Evolutionary conservation across 805 yeast species (phyloP), one percentile per base, ranked within the genome.

Genomic region (Nakazawaea ishiwadae): DNA sequence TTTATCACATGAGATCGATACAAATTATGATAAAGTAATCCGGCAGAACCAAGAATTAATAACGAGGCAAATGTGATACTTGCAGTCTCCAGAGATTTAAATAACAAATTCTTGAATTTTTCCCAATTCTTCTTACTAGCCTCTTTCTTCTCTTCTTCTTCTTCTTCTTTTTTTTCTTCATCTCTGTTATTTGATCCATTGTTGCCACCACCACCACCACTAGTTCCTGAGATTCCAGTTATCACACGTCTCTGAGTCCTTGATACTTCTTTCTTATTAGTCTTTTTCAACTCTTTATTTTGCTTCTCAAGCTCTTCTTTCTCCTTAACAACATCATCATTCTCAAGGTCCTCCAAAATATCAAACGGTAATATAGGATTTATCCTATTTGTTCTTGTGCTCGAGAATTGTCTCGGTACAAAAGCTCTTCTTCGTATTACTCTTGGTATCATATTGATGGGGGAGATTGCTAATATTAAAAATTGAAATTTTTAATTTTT

Each of bases 61-160:
- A 85, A 59, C 3, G 90, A 80, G 12, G 86, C 77, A 35, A 84
- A 64, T 14, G 90, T 84, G 34, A 85, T 77, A 3, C 85, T 79
- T 0, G 81, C 79, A 0, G 93, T 79, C 54, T 85, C 93, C 4
- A 73, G 46, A 44, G 79, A 70, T 51, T 77, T 80, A 42, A 60
- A 49, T 0, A 55, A 32, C 19, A 68, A 27, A 2, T 21, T 18
- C 7, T 35, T 43, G 6, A 48, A 15, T 19, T 39, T 43, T 3
- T 44, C 40, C 49, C 50, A 52, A 12, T 39, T 43, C 14, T 40
- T 36, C 11, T 40, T 15, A 12, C 10, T 8, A 8, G 34, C 12
- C n/a, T 39, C 30, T 14, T 28, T 31, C 21, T 35, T 20, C 21
- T 30, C 32, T 21, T 27, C 40, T 21, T 8, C 17, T 15, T 37